Conservation (phyloP, 2,329 filamentous ascomycete species). For the Fusarium sp. region DNA sequence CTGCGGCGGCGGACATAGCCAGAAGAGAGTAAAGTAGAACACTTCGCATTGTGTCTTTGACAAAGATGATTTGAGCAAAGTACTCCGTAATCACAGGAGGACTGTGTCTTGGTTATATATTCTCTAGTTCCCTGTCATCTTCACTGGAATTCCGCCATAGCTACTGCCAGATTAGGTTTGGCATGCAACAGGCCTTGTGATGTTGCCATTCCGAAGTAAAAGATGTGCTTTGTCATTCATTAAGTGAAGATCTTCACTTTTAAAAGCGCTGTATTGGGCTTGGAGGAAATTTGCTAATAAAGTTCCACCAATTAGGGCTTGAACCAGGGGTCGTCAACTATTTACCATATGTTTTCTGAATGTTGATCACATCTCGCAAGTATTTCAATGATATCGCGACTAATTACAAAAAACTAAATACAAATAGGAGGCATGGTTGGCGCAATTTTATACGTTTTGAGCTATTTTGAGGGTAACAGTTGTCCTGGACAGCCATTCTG, state of each 20-base stretch:
- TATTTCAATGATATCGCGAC: no score
- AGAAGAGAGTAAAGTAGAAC: conserved; percentile 14
- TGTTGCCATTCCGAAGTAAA: neutral
- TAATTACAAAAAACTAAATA: no score
- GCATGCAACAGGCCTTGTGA: neutral
- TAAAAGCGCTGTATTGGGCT: neutral
- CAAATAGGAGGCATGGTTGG: no score
- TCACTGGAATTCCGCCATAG: neutral
- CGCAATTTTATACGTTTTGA: no score
- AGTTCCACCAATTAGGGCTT: neutral
- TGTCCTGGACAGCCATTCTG: neutral
- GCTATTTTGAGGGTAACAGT: no score
- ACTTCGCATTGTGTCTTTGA: conserved; percentile 6
- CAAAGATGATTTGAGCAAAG: no score
- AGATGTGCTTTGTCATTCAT: neutral
- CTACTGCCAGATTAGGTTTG: neutral
- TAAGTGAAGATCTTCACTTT: neutral
- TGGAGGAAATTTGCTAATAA: neutral
- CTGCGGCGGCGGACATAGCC: conserved; percentile 10
- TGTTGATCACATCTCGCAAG: no score
- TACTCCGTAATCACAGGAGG: no score
- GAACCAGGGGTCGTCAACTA: neutral
- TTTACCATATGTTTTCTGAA: no score
- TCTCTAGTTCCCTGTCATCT: neutral
- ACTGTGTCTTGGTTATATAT: neutral